These are phyloP conservation scores for Nymphaea thermarum DNA, from an alignment of 164 flowering plant genomes.

Conservation along the genomic window DNA sequence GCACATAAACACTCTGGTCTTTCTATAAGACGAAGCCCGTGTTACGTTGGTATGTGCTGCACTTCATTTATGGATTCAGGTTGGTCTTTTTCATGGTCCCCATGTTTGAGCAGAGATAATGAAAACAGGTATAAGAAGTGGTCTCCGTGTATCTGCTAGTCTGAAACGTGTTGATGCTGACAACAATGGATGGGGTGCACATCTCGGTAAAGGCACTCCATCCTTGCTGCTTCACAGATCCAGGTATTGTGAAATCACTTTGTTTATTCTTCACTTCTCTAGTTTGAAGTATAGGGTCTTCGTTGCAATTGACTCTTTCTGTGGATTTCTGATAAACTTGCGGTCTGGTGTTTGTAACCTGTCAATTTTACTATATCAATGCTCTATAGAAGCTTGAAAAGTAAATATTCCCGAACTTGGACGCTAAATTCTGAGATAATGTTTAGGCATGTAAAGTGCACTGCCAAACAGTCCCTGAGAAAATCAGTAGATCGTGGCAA, in stretches of 20 bases:
- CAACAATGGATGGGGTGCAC: conserved; percentile 12
- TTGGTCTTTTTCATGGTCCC: not conserved
- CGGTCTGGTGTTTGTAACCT: too few species aligned
- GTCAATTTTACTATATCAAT: too few species aligned
- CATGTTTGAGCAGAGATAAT: not conserved
- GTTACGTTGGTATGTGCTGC: not conserved
- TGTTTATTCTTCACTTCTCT: too few species aligned
- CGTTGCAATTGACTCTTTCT: too few species aligned
- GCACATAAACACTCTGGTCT: conserved; percentile 13
- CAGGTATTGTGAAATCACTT: conserved; percentile 11
- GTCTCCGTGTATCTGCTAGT: conserved; percentile 11
- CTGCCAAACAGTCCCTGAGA: too few species aligned
- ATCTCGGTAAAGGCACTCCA: not conserved
- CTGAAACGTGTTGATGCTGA: conserved; percentile 16
- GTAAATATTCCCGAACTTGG: too few species aligned
- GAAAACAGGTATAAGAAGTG: conserved; percentile 14
- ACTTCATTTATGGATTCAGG: not conserved
- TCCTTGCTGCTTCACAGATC: conserved; percentile 6
- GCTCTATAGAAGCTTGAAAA: too few species aligned
- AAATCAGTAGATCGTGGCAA: too few species aligned
- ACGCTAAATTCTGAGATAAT: too few species aligned
- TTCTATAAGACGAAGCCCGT: conserved; percentile 10
- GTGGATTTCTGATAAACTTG: too few species aligned
- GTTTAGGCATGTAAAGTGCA: too few species aligned
- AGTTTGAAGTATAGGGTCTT: too few species aligned